phyloP scores from a whole-genome alignment of 176 grass and related monocot genomes.

The Hsuehochloa calcarea region DNA sequence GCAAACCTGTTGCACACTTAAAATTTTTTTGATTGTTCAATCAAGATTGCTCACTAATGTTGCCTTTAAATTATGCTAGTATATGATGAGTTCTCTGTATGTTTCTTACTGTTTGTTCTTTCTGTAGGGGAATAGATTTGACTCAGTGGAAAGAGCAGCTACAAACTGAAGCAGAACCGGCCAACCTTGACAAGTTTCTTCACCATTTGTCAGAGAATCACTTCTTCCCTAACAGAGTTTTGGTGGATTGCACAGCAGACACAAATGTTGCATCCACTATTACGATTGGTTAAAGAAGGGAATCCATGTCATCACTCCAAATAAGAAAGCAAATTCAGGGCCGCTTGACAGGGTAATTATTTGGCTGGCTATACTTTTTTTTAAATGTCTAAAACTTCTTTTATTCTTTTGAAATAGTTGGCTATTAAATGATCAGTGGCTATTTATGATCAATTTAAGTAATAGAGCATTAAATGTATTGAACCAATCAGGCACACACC shows the following conservation, averaged over 20 bases:
- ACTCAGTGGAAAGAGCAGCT: slow-evolving; percentile 60
- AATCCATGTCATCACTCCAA: slow-evolving; percentile 84
- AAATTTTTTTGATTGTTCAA: background rate
- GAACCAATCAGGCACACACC: background rate
- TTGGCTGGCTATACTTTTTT: background rate
- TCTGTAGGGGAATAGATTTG: slow-evolving; percentile 68
- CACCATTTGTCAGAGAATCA: slow-evolving; percentile 68
- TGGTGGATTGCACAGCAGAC: slow-evolving; percentile 89
- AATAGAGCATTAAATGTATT: background rate
- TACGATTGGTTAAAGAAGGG: slow-evolving; percentile 77
- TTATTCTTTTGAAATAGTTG: background rate
- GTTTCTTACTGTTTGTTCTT: slow-evolving; percentile 17
- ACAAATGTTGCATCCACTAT: slow-evolving; percentile 76
- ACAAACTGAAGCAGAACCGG: slow-evolving; percentile 51
- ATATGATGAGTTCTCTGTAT: slow-evolving; percentile 12
- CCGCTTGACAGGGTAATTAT: slow-evolving; percentile 67
- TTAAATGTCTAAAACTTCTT: background rate
- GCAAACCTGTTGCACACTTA: no score
- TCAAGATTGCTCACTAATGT: background rate
- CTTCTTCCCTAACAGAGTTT: slow-evolving; percentile 74
- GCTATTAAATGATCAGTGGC: background rate
- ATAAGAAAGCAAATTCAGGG: slow-evolving; percentile 90
- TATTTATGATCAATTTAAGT: background rate
- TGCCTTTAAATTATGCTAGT: background rate
- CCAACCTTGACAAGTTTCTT: slow-evolving; percentile 59